A percentile compares a stretch with the other conserved stretches of the same genome.
Evolutionary conservation across 2,329 filamentous ascomycete species (phyloP).

Genomic region (Pleoardoris graminearum): DNA sequence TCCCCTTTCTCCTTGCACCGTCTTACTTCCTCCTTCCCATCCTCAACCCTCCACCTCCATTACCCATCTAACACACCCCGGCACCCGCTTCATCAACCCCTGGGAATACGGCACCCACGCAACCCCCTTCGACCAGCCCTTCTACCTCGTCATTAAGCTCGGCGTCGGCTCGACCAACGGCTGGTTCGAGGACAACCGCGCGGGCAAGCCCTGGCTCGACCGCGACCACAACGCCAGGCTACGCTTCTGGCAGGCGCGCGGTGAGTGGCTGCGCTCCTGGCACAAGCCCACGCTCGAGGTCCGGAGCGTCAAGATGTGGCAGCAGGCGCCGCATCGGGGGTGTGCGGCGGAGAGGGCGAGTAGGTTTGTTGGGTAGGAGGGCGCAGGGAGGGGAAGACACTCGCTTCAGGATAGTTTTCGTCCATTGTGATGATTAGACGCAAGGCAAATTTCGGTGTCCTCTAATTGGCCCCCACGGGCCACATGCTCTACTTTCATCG

Average conservation of each 20-base stretch:
- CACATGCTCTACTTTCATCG: neutral
- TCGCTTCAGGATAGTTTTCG: too few species aligned
- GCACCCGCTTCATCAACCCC: constrained; percentile 64
- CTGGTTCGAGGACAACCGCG: constrained; percentile 76
- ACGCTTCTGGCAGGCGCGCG: constrained; percentile 74
- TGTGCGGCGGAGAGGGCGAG: constrained; percentile 34
- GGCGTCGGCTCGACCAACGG: constrained; percentile 79
- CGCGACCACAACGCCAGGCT: constrained; percentile 65
- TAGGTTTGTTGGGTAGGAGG: neutral
- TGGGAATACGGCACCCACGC: constrained; percentile 65
- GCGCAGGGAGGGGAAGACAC: too few species aligned
- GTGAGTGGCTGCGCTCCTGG: constrained; percentile 73
- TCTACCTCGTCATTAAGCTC: constrained; percentile 76
- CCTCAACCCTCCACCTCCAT: neutral
- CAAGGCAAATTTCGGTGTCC: too few species aligned
- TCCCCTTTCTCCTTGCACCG: too few species aligned
- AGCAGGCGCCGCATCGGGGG: constrained; percentile 54
- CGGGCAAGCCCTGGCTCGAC: constrained; percentile 80
- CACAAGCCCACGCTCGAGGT: constrained; percentile 64
- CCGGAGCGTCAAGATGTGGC: constrained; percentile 64
- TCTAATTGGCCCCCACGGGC: too few species aligned
- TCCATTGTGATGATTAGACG: too few species aligned
- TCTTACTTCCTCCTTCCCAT: neutral
- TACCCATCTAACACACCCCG: neutral
- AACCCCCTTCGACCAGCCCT: constrained; percentile 75